Percentiles rank a stretch among this genome's conserved stretches.
phyloP scores from a whole-genome alignment of 179 eudicot species.

The Drosera spatulata region DNA sequence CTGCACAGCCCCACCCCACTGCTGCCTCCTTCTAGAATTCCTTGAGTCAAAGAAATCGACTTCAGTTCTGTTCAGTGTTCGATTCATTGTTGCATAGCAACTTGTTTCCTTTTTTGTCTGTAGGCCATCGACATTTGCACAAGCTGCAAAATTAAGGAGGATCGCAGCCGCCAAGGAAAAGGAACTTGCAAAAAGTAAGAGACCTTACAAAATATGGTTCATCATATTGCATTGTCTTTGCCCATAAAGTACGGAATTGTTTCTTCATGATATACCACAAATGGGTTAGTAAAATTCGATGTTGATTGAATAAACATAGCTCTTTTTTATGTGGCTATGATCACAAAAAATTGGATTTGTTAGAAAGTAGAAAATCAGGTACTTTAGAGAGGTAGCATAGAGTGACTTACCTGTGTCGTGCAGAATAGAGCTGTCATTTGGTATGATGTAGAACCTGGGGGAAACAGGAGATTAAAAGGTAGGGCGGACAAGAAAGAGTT shows the following conservation, averaged over 20 bases:
- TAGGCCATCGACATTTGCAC: constrained; percentile 99
- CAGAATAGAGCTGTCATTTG: no score
- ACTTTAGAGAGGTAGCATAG: no score
- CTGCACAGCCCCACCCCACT: neutral
- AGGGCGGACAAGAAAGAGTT: no score
- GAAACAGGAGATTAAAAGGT: no score
- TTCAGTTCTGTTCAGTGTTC: neutral
- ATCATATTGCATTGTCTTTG: neutral
- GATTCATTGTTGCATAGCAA: neutral
- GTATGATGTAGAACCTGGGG: no score
- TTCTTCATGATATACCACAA: neutral
- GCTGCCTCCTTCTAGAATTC: neutral
- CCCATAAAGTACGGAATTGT: neutral
- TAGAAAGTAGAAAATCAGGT: no score
- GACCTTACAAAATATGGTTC: neutral
- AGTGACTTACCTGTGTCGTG: no score
- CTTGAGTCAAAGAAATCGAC: neutral
- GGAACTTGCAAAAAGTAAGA: constrained; percentile 80
- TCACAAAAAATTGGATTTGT: no score
- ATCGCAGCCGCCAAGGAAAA: constrained; percentile 84
- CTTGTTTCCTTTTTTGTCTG: constrained; percentile 9
- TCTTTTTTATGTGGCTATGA: no score
- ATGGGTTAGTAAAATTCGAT: neutral
- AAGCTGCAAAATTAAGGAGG: constrained; percentile 94
- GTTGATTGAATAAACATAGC: neutral